Evolutionary conservation across 768 basidiomycete genomes (phyloP).

Genomic region (Lactarius deliciosus): DNA sequence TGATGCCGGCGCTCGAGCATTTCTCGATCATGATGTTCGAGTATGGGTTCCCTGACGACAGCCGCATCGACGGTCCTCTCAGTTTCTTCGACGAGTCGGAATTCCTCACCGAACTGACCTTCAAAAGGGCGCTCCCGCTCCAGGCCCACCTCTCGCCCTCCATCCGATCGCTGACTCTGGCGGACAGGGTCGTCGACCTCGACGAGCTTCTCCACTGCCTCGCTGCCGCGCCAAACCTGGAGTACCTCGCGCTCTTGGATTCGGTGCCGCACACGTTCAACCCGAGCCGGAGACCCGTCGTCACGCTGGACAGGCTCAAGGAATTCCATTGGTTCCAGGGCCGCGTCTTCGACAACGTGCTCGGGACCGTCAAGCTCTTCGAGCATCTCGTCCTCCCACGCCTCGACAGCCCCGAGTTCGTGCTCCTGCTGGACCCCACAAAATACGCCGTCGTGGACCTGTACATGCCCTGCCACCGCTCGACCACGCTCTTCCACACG

Average conservation of each 20-base stretch:
- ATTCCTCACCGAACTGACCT: not conserved
- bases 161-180: conserved; percentile 15
- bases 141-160: conserved; percentile 7
- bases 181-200: conserved; percentile 15
- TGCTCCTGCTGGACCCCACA: conserved; percentile 16
- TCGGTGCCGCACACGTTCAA: conserved; percentile 19
- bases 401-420: conserved; percentile 6
- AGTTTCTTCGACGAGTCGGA: conserved; percentile 4
- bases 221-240: conserved; percentile 16
- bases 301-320: not conserved
- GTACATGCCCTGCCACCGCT: conserved; percentile 12
- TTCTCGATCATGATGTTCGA: conserved; percentile 21
- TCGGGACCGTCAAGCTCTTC: conserved; percentile 25
- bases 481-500: not conserved
- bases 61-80: not conserved
- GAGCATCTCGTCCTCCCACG: conserved; percentile 19
- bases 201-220: conserved; percentile 17
- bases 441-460: not conserved
- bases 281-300: not conserved
- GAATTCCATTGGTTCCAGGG: conserved; percentile 24
- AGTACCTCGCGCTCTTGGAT: conserved; percentile 17
- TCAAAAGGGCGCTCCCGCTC: conserved; percentile 7
- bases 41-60: conserved; percentile 12
- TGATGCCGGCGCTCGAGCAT: conserved; percentile 9
- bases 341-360: conserved; percentile 11